Conservation (phyloP, 2,329 filamentous ascomycete species). For the Paracoccidioides lutzii region DNA sequence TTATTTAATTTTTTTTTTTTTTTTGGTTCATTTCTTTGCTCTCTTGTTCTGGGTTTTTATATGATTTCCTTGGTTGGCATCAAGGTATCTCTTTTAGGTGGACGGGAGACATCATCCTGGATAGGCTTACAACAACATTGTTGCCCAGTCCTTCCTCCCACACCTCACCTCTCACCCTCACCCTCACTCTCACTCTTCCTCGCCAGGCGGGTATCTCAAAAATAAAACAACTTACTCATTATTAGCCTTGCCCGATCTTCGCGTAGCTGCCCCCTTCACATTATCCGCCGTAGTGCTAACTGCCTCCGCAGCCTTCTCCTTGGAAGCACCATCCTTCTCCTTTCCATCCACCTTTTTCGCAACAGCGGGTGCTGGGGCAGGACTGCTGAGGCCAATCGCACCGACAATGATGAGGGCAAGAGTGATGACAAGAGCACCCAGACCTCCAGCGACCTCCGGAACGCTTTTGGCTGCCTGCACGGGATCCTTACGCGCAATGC, state of each 20-base stretch:
- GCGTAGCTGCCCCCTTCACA: conserved; percentile 57
- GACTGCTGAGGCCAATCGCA: conserved; percentile 50
- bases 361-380: conserved; percentile 50
- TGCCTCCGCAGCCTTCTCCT: conserved; percentile 53
- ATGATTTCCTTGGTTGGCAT: no score
- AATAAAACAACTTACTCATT: conserved; percentile 6
- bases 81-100: no score
- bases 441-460: conserved; percentile 75
- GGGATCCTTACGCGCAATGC: conserved; percentile 70
- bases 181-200: not conserved
- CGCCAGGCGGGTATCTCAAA: not conserved
- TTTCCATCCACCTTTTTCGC: conserved; percentile 65
- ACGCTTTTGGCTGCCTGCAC: conserved; percentile 76
- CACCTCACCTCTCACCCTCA: not conserved
- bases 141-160: not conserved
- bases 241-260: conserved; percentile 41
- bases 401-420: conserved; percentile 58
- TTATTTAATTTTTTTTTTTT: not conserved
- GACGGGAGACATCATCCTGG: not conserved
- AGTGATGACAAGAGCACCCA: conserved; percentile 57
- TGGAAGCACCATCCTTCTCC: conserved; percentile 47
- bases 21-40: not conserved
- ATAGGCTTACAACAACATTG: not conserved
- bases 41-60: not conserved
- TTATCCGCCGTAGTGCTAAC: conserved; percentile 54